Evolutionary conservation across 2,329 filamentous ascomycete species (phyloP).

Genomic region (Neonectria faginata): DNA sequence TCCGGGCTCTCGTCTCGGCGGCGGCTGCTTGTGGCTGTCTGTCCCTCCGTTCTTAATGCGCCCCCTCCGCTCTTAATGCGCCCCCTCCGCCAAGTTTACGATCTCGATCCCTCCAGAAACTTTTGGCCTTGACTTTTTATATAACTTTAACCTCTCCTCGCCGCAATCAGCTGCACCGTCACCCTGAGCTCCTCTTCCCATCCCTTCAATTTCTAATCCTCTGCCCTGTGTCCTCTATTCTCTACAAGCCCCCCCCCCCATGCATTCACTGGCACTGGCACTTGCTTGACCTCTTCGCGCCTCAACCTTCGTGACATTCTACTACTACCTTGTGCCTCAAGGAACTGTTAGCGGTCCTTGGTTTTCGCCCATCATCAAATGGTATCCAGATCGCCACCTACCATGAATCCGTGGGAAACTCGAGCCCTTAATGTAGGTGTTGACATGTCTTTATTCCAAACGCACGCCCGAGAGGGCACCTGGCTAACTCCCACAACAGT

Average conservation of each 20-base stretch:
- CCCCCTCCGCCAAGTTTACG: slow-evolving; percentile 8
- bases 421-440: slow-evolving; percentile 41
- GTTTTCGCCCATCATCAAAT: slow-evolving; percentile 24
- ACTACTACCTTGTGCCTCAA: slow-evolving; percentile 17
- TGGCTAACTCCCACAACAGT: slow-evolving; percentile 34
- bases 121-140: slow-evolving; percentile 3
- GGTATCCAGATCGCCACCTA: slow-evolving; percentile 31
- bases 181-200: neutral
- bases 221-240: neutral
- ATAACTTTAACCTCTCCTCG: slow-evolving; percentile 15
- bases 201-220: neutral
- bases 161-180: neutral
- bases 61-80: slow-evolving; percentile 2
- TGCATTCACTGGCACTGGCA: neutral
- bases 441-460: neutral
- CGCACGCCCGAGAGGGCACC: neutral
- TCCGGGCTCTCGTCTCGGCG: slow-evolving; percentile 4
- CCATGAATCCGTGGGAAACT: slow-evolving; percentile 45
- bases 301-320: slow-evolving; percentile 6
- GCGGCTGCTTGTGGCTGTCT: slow-evolving; percentile 12
- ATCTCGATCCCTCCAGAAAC: slow-evolving; percentile 22
- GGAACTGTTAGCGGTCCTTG: slow-evolving; percentile 11
- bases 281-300: neutral
- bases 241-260: neutral
- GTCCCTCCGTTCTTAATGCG: slow-evolving; percentile 6